A percentile compares a stretch with the other conserved stretches of the same genome.
These are phyloP conservation scores for Tuber aestivum DNA, from an alignment of 495 filamentous ascomycete genomes.

Conservation along the genomic window DNA sequence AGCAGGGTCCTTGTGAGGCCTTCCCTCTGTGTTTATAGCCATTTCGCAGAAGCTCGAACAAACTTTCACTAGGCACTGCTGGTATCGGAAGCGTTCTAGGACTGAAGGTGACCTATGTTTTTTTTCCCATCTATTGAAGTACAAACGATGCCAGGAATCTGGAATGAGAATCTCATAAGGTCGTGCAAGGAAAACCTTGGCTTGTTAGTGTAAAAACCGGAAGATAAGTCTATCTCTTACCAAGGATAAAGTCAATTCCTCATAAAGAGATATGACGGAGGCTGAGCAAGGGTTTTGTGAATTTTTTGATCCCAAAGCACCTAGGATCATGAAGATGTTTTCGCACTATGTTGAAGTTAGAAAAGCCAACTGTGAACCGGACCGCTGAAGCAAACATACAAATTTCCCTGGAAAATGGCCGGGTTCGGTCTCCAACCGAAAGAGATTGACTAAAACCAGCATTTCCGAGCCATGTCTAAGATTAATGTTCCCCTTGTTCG, in stretches of 20 bases:
- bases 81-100: neutral
- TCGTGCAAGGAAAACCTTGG: conserved; percentile 14
- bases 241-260: conserved; percentile 10
- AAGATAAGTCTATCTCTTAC: neutral
- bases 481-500: neutral
- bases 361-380: too few species aligned
- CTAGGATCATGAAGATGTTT: conserved; percentile 7
- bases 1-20: neutral
- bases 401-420: conserved; percentile 12
- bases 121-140: conserved; percentile 2
- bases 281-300: neutral
- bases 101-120: conserved; percentile 8
- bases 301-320: neutral
- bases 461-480: neutral
- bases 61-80: neutral
- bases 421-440: neutral
- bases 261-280: conserved; percentile 11
- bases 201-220: neutral
- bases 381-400: conserved; percentile 4
- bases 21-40: conserved; percentile 3
- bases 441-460: neutral
- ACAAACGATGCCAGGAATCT: conserved; percentile 1
- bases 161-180: conserved; percentile 11
- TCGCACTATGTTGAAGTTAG: conserved; percentile 9
- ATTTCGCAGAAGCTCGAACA: conserved; percentile 14